Base-by-base conservation (phyloP, 108 stramenopile species). In the Discostella pseudostelligera region DNA sequence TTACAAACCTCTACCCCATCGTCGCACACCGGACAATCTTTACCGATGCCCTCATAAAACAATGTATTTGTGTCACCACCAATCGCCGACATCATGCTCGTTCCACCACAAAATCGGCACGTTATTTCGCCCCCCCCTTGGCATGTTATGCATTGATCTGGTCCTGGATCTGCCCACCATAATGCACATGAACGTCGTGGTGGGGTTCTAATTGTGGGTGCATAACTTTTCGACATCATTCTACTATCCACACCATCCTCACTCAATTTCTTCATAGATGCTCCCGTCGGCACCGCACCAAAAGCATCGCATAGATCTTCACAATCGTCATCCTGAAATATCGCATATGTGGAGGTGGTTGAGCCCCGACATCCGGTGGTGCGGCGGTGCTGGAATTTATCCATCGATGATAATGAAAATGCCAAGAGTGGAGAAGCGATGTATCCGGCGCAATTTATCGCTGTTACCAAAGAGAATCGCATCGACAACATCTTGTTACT, bases 71-170 rank as follows among this genome's bases (percentile, higher is more conserved):
- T 73, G 21, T 59, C 39, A 3, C 72, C 62, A 26, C 74, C 74
- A 32, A 75, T 75, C 0, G 44, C 56, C 16, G 67, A 60, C 17
- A 75, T 54, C 48, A 65, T 67, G 12, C 39, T 54, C 14, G 67
- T 67, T 11, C 65, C 74, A 22, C 60, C 74, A 39, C 74, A 75
- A 43, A 75, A 75, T 29, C 74, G 60, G 45, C 74, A 75, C 2
- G 44, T 13, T 13, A 51, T 46, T 28, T 25, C 51, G 24, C 74
- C 74, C 14, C 29, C 24, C 7, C 74, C 67, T 40, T 35, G 13
- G 26, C 74, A 75, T 22, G 67, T 37, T 43, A 42, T 35, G 36
- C 74, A 75, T 57, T 39, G 22, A 9, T 45, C 25, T 24, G 67
- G 74, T 26, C 56, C 29, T 5, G 60, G 55, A 2, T 61, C 46